These are phyloP conservation scores for Trichoderma sp. DNA, from an alignment of 2,329 filamentous ascomycete species.

Conservation along the genomic window DNA sequence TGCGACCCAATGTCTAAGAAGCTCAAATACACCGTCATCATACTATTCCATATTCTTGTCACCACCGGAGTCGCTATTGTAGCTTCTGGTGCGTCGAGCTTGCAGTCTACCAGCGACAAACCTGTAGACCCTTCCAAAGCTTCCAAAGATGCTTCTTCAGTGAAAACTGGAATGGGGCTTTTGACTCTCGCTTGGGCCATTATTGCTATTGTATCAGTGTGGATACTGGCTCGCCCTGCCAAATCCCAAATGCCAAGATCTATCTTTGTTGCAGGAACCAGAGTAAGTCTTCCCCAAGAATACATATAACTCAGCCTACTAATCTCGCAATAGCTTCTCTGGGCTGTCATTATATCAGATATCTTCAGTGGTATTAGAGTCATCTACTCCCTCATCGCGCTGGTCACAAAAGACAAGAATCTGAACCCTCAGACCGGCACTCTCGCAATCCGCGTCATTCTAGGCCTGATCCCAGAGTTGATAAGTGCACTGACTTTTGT, in stretches of 20 bases:
- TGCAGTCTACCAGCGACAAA: background rate
- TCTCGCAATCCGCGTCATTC: background rate
- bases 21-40: background rate
- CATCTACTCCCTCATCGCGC: background rate
- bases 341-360: background rate
- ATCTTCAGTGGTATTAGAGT: background rate
- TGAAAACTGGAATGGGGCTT: slow-evolving; percentile 2
- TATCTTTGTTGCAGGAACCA: background rate
- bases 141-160: background rate
- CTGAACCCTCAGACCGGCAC: background rate
- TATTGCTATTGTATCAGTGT: slow-evolving; percentile 1
- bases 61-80: background rate
- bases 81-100: background rate
- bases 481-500: background rate
- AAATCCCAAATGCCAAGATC: background rate
- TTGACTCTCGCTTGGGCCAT: slow-evolving; percentile 12
- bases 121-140: background rate
- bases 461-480: background rate
- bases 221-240: background rate
- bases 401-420: background rate
- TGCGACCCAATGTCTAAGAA: background rate
- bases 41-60: background rate
- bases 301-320: background rate
- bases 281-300: background rate
- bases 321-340: background rate